A percentile compares a stretch with the other conserved stretches of the same genome.
phyloP scores from a whole-genome alignment of 176 grass and related monocot species.

The Thalia dealbata region DNA sequence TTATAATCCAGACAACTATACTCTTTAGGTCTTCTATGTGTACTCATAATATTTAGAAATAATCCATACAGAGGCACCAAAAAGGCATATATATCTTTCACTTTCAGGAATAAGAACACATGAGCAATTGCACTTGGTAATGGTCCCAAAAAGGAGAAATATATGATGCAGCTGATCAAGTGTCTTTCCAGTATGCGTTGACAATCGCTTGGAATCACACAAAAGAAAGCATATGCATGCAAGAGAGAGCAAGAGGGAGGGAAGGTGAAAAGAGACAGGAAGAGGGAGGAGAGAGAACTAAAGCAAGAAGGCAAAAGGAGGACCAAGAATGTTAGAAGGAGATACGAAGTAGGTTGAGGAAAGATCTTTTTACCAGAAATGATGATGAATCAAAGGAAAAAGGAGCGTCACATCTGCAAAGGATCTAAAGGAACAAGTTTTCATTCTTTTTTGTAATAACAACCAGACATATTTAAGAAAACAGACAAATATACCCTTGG shows the following conservation, averaged over 20 bases:
- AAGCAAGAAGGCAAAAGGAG: not conserved
- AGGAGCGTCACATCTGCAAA: not conserved
- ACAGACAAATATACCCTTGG: not conserved
- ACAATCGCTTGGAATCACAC: not conserved
- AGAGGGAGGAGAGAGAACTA: not conserved
- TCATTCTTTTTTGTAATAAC: not conserved
- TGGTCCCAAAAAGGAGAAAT: not conserved
- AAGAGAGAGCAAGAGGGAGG: not conserved
- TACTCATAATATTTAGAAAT: too few relatives aligned
- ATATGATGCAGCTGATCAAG: not conserved
- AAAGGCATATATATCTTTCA: not conserved
- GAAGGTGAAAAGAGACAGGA: not conserved
- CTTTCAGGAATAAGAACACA: not conserved
- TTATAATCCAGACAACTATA: too few relatives aligned
- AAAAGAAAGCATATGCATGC: not conserved
- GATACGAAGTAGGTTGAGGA: not conserved
- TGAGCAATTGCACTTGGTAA: not conserved
- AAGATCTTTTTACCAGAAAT: not conserved
- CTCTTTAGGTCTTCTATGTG: too few relatives aligned
- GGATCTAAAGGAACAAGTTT: not conserved
- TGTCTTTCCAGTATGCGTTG: not conserved
- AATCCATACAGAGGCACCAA: too few relatives aligned
- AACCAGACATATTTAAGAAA: not conserved
- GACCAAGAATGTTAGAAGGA: not conserved
- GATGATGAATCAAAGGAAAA: not conserved